These are phyloP conservation scores for Kodamaea sp. DNA, from an alignment of 1,139 yeast genomes.

Conservation along the genomic window DNA sequence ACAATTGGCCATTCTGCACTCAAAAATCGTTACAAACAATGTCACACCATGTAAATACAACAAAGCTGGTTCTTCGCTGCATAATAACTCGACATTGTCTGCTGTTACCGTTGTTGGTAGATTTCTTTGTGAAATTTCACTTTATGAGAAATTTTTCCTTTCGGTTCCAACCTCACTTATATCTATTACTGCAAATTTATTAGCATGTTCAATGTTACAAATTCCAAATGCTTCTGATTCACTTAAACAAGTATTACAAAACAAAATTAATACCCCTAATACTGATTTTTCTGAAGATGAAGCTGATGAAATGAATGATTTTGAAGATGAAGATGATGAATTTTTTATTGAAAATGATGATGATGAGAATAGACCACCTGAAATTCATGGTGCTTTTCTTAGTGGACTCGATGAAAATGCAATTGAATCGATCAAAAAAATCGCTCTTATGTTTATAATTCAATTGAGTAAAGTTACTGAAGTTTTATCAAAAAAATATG, in stretches of 20 bases:
- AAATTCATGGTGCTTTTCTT: slow-evolving; percentile 47
- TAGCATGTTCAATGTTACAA: slow-evolving; percentile 67
- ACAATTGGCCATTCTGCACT: slow-evolving; percentile 47
- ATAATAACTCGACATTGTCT: slow-evolving; percentile 31
- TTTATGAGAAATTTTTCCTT: slow-evolving; percentile 68
- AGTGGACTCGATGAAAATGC: slow-evolving; percentile 46
- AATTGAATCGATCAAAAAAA: slow-evolving; percentile 39
- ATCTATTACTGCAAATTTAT: slow-evolving; percentile 64
- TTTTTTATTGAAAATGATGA: slow-evolving; percentile 15
- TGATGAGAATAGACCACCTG: slow-evolving; percentile 42
- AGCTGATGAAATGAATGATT: slow-evolving; percentile 15
- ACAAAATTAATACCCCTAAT: background rate
- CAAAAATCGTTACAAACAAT: slow-evolving; percentile 17
- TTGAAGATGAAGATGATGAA: slow-evolving; percentile 10
- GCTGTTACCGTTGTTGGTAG: slow-evolving; percentile 57
- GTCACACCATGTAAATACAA: slow-evolving; percentile 36
- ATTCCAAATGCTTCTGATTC: slow-evolving; percentile 36
- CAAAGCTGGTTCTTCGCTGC: slow-evolving; percentile 7
- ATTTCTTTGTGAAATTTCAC: slow-evolving; percentile 71
- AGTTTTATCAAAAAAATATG: slow-evolving; percentile 52
- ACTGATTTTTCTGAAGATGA: slow-evolving; percentile 8
- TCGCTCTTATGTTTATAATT: slow-evolving; percentile 44
- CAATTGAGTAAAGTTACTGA: slow-evolving; percentile 51
- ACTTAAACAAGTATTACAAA: slow-evolving; percentile 23
- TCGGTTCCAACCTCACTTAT: slow-evolving; percentile 58